Evolutionary conservation across 78 protist genomes (phyloP).

Genomic region (Speleostelium caveatum): DNA sequence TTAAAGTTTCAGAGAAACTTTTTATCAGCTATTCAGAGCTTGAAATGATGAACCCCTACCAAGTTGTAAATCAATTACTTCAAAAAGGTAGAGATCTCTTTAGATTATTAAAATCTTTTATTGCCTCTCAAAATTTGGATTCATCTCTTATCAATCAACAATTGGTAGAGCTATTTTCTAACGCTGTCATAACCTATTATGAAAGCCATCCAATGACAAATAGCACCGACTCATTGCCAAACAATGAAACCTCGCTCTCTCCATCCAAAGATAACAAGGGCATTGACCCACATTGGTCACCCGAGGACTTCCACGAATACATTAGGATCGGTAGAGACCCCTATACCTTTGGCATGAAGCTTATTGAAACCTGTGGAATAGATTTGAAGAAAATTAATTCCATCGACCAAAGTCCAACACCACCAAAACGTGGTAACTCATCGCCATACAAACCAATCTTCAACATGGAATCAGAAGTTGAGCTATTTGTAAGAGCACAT

Average conservation of each 20-base stretch:
- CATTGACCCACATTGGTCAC: constrained; percentile 61
- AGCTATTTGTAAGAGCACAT: constrained; percentile 76
- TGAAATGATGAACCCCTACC: constrained; percentile 27
- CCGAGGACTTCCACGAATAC: constrained; percentile 70
- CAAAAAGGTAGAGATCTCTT: constrained; percentile 45
- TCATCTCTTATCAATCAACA: not conserved
- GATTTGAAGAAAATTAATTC: not conserved
- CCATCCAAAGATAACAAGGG: not conserved
- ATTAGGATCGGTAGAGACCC: constrained; percentile 67
- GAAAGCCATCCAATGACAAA: not conserved
- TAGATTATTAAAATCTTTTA: constrained; percentile 37
- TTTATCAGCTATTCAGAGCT: constrained; percentile 32
- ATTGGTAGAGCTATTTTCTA: constrained; percentile 29
- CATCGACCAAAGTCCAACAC: not conserved
- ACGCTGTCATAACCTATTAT: constrained; percentile 15
- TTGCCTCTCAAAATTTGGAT: constrained; percentile 26
- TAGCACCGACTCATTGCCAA: not conserved
- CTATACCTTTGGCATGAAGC: constrained; percentile 63
- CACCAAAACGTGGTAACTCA: not conserved
- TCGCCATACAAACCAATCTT: not conserved
- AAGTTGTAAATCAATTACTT: constrained; percentile 15
- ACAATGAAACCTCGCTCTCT: not conserved
- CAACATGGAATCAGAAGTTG: constrained; percentile 54
- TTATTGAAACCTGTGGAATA: constrained; percentile 38
- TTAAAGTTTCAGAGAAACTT: constrained; percentile 42